Conservation (phyloP, 257 asterid species). For the Solanum rostratum region DNA sequence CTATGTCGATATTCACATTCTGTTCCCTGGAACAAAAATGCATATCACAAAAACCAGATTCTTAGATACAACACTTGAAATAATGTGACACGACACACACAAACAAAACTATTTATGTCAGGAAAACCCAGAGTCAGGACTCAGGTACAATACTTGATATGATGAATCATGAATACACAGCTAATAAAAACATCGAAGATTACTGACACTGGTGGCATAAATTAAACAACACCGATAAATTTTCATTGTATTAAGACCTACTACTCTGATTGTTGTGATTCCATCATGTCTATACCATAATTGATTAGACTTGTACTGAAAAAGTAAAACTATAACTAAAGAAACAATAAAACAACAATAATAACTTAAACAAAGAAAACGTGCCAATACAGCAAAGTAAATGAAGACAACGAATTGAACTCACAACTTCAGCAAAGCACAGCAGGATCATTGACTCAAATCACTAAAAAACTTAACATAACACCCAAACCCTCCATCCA, state of each 20-base stretch:
- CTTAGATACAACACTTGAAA: background rate
- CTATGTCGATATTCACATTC: slow-evolving; percentile 37
- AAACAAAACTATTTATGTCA: background rate
- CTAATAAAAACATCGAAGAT: background rate
- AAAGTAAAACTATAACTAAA: background rate
- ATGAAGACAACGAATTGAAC: background rate
- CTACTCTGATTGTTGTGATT: background rate
- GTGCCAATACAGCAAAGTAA: background rate
- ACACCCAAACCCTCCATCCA: background rate
- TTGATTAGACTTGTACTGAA: background rate
- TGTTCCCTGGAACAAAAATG: slow-evolving; percentile 16
- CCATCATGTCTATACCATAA: background rate
- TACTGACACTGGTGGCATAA: background rate
- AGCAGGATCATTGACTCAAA: background rate
- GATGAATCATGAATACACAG: background rate
- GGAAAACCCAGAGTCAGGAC: background rate
- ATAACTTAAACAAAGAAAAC: background rate
- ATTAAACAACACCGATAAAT: background rate
- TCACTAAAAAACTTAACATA: background rate
- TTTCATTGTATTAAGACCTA: background rate
- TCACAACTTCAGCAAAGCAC: background rate
- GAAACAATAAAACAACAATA: background rate
- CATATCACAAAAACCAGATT: background rate
- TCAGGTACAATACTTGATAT: background rate
- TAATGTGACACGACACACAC: background rate